These are phyloP conservation scores for Hymenoscyphus albidus DNA, from an alignment of 2,329 filamentous ascomycete species.

Conservation along the genomic window DNA sequence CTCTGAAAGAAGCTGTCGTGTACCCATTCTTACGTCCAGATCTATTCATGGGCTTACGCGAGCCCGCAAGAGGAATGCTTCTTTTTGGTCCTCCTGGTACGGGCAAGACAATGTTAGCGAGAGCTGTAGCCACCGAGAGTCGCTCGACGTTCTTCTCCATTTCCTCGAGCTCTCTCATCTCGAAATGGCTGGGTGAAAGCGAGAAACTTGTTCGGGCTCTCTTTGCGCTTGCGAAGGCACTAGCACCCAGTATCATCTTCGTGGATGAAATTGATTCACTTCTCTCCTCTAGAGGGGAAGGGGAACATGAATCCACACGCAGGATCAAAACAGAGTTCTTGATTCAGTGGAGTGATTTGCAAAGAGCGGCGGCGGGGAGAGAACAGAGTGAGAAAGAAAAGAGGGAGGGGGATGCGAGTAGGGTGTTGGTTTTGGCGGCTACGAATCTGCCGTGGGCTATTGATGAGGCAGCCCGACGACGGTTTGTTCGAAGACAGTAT, in stretches of 20 bases:
- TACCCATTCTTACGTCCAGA: constrained; percentile 95
- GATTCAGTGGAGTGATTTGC: constrained; percentile 94
- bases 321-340: constrained; percentile 97
- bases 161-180: constrained; percentile 87
- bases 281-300: constrained; percentile 76
- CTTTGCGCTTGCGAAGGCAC: constrained; percentile 80
- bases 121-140: constrained; percentile 91
- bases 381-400: constrained; percentile 65
- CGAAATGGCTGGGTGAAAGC: constrained; percentile 92
- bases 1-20: constrained; percentile 90
- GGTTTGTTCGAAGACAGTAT: constrained; percentile 92
- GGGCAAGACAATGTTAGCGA: constrained; percentile 95
- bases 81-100: constrained; percentile 97
- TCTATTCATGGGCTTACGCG: constrained; percentile 89
- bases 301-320: constrained; percentile 88
- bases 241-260: constrained; percentile 95
- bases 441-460: constrained; percentile 98
- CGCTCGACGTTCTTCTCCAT: constrained; percentile 96
- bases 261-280: constrained; percentile 97
- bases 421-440: constrained; percentile 88
- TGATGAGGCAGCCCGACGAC: constrained; percentile 84
- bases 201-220: constrained; percentile 94
- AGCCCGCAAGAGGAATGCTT: constrained; percentile 91
- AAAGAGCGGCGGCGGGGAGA: constrained; percentile 83
- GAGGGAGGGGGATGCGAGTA: constrained; percentile 73